Conservation (phyloP, 2,329 filamentous ascomycete genomes). For the Neurospora sp. region DNA sequence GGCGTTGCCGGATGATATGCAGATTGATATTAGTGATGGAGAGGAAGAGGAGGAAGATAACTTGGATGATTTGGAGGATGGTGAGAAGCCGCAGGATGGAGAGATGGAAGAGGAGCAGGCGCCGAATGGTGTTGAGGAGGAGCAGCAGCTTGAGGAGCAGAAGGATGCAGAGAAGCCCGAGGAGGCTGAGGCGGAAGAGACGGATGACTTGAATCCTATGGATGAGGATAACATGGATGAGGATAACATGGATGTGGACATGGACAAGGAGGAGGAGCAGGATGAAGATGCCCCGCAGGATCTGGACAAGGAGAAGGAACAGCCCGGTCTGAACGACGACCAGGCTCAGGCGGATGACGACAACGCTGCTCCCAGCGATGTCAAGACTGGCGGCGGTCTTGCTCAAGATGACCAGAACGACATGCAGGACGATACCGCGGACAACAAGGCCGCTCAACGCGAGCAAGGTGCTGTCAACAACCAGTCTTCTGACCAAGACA, state of each 20-base stretch:
- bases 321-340: slow-evolving; percentile 30
- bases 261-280: slow-evolving; percentile 26
- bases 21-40: slow-evolving; percentile 61
- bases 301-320: slow-evolving; percentile 29
- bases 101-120: slow-evolving; percentile 22
- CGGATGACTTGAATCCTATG: slow-evolving; percentile 24
- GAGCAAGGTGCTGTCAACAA: slow-evolving; percentile 60
- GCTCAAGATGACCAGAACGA: slow-evolving; percentile 45
- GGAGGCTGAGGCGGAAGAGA: slow-evolving; percentile 36
- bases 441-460: slow-evolving; percentile 53
- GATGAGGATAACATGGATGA: slow-evolving; percentile 34
- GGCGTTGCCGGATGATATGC: slow-evolving; percentile 80
- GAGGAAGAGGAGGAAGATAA: slow-evolving; percentile 47
- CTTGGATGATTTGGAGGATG: slow-evolving; percentile 48
- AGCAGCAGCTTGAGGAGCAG: slow-evolving; percentile 39
- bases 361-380: slow-evolving; percentile 54
- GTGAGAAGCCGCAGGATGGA: slow-evolving; percentile 20
- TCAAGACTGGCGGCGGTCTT: slow-evolving; percentile 56
- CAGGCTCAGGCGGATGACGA: slow-evolving; percentile 46
- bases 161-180: slow-evolving; percentile 36
- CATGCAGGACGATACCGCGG: slow-evolving; percentile 31
- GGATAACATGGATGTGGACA: slow-evolving; percentile 33
- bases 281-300: slow-evolving; percentile 41
- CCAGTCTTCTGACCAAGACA: slow-evolving; percentile 52
- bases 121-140: slow-evolving; percentile 27